Conservation (phyloP, 768 basidiomycete genomes). For the Naematelia aurantialba region DNA sequence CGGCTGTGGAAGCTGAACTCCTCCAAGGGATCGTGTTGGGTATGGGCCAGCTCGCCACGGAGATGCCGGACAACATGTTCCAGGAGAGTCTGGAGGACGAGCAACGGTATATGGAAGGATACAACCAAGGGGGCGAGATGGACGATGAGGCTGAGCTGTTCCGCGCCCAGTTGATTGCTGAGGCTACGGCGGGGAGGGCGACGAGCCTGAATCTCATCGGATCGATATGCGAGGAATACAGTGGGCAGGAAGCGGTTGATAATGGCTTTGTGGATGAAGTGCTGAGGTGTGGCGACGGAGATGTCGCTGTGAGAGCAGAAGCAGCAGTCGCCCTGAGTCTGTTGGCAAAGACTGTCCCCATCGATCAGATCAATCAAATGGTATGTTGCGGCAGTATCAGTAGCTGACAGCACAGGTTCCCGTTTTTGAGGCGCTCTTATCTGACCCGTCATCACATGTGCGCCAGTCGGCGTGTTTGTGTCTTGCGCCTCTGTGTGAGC, state of each 20-base stretch:
- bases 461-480: constrained; percentile 82
- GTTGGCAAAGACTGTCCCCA: constrained; percentile 79
- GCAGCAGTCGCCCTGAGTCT: constrained; percentile 84
- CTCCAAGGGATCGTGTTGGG: constrained; percentile 83
- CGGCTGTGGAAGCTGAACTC: constrained; percentile 73
- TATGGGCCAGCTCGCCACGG: constrained; percentile 68
- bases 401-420: constrained; percentile 61
- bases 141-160: constrained; percentile 22
- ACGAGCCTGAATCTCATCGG: constrained; percentile 93
- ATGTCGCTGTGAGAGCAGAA: constrained; percentile 51
- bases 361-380: constrained; percentile 63
- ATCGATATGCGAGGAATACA: constrained; percentile 63
- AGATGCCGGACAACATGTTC: constrained; percentile 38
- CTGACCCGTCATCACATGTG: constrained; percentile 74
- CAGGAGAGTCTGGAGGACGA: constrained; percentile 41
- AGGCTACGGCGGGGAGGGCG: constrained; percentile 77
- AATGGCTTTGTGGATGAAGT: constrained; percentile 51
- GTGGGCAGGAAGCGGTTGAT: constrained; percentile 27
- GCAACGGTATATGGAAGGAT: constrained; percentile 26
- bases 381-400: constrained; percentile 52
- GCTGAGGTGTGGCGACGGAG: constrained; percentile 65
- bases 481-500: constrained; percentile 71
- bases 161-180: constrained; percentile 55
- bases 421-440: constrained; percentile 66
- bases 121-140: neutral